These are phyloP conservation scores for Mycena venus DNA, from an alignment of 768 basidiomycete genomes.

Conservation along the genomic window DNA sequence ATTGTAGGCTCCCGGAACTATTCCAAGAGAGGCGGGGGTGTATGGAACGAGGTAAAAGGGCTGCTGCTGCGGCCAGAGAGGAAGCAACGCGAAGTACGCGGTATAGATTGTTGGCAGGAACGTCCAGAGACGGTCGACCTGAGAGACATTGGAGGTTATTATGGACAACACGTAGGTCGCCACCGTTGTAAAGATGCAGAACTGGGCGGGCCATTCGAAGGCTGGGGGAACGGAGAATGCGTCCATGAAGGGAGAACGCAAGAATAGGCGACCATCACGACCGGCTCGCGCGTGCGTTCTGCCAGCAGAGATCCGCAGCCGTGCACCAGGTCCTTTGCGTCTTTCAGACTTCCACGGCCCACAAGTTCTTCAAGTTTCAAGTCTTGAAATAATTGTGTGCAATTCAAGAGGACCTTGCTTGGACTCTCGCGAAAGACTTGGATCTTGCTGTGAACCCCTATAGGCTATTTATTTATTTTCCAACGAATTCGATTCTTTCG, in stretches of 20 bases:
- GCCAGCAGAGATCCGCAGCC: too few species aligned
- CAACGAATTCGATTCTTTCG: too few species aligned
- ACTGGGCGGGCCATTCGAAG: conserved; percentile 73
- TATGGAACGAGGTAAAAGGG: conserved; percentile 63
- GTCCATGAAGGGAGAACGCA: neutral
- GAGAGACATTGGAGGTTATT: conserved; percentile 84
- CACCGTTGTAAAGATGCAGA: conserved; percentile 64
- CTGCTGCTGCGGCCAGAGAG: conserved; percentile 64
- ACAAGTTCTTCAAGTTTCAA: too few species aligned
- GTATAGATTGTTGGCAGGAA: conserved; percentile 88
- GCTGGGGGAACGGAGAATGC: conserved; percentile 40
- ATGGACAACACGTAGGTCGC: conserved; percentile 72
- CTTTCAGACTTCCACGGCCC: too few species aligned
- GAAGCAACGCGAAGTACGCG: conserved; percentile 84
- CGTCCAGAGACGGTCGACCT: conserved; percentile 89
- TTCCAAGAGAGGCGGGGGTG: conserved; percentile 63
- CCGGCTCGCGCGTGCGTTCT: too few species aligned
- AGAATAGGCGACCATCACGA: neutral
- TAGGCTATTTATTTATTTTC: too few species aligned
- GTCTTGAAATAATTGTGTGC: too few species aligned
- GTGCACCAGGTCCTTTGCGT: too few species aligned
- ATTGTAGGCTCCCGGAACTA: conserved; percentile 65
- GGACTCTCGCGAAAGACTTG: too few species aligned
- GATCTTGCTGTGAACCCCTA: too few species aligned
- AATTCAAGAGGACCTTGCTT: too few species aligned